Evolutionary conservation across 202 grass and related monocot genomes (phyloP), one percentile per base, ranked within the genome.

Genomic region (Setaria viridis): DNA sequence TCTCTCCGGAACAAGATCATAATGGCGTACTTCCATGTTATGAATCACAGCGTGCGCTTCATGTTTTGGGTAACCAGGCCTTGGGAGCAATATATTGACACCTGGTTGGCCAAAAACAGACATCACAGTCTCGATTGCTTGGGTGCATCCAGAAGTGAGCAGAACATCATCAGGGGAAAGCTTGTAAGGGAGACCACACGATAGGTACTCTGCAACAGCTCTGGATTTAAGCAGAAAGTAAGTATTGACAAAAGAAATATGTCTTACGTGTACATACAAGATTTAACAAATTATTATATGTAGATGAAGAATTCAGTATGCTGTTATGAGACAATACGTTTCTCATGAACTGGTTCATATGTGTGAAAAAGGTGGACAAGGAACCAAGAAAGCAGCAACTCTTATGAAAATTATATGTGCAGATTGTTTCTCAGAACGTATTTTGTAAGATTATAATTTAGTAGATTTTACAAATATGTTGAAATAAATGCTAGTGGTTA

Each of bases 51-150:
- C 77, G 57, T 86, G 87, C 57, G 91, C 87, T 29, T 87, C 51
- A 4, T 90, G 86, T 21, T 69, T 80, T 25, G 85, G 84, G 67
- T 81, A 93, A 1, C 85, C 85, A 58, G 87, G 91, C 78, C 56
- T 93, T 7, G 91, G 87, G 46, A 93, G 81, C 59, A 93, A 78
- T 84, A 87, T 93, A 48, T 87, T 93, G 9, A 49, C 76, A 67
- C 81, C 87, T 67, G 77, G 67, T 65, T 77, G 85, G 29, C 77
- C 77, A 77, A 93, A 58, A 82, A 84, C 85, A 29, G 85, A 87
- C 65, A 90, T 66, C 70, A 87, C 71, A 59, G 72, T 84, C 85
- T 93, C 87, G 15, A 93, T 93, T 78, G 91, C 91, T 84, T 93
- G 87, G 42, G 25, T 25, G 25, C 25, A 25, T 25, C 25, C 25